Conservation (phyloP, 2,329 filamentous ascomycete species). For the Pochonia chlamydosporia region DNA sequence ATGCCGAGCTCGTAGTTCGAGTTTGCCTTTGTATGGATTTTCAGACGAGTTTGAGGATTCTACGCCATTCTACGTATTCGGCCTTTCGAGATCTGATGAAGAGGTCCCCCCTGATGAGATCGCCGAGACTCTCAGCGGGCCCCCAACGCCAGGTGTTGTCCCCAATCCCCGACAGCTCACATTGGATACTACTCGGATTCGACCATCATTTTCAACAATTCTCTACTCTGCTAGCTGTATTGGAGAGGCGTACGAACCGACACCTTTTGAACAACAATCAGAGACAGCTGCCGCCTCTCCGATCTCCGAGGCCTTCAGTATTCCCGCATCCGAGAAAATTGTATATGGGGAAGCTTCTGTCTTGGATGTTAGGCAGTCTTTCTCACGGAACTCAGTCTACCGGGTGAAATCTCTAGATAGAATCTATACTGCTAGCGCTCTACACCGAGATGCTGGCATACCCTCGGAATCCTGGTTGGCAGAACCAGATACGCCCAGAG, state of each 20-base stretch:
- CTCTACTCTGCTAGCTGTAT: slow-evolving; percentile 25
- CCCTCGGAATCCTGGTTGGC: slow-evolving; percentile 16
- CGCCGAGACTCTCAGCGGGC: slow-evolving; percentile 10
- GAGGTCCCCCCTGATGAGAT: slow-evolving; percentile 14
- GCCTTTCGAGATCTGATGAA: slow-evolving; percentile 22
- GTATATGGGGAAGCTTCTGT: slow-evolving; percentile 35
- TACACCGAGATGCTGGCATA: slow-evolving; percentile 25
- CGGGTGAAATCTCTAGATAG: slow-evolving; percentile 33
- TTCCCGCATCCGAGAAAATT: slow-evolving; percentile 28
- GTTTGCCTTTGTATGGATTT: slow-evolving; percentile 41
- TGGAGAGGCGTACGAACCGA: slow-evolving; percentile 25
- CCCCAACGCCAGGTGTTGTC: slow-evolving; percentile 18
- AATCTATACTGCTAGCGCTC: slow-evolving; percentile 22
- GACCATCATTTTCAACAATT: slow-evolving; percentile 13
- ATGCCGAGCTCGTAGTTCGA: slow-evolving; percentile 40
- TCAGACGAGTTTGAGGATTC: slow-evolving; percentile 36
- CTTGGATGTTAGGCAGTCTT: slow-evolving; percentile 27
- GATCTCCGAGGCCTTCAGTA: slow-evolving; percentile 26
- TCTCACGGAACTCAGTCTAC: slow-evolving; percentile 17
- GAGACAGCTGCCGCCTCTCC: slow-evolving; percentile 23
- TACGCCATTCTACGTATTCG: slow-evolving; percentile 44
- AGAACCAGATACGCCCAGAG: slow-evolving; percentile 11
- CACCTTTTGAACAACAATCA: slow-evolving; percentile 11
- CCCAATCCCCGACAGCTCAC: slow-evolving; percentile 21
- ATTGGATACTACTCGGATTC: slow-evolving; percentile 4